Base-by-base conservation (phyloP, 2,329 filamentous ascomycete genomes). In the Microdochium trichocladiopsis region DNA sequence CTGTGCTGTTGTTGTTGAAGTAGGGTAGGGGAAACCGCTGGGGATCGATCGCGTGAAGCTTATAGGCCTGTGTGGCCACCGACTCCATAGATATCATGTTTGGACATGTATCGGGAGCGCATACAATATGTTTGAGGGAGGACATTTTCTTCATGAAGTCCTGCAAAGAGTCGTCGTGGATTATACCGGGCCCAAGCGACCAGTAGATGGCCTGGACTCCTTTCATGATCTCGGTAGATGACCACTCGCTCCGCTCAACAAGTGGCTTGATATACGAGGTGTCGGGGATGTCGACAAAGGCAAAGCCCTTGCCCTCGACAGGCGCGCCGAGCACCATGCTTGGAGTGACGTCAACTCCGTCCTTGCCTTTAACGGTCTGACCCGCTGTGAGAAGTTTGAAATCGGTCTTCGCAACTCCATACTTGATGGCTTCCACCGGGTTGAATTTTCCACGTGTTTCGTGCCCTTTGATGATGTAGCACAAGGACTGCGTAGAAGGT, bases 401-500 rank as follows among this genome's bases (percentile, higher is more conserved):
- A 49, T 85, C 72, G 0, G 58, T 65, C 50, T 73, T 77, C 21
- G 71, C 69, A 1, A 97, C 79, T 1, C 86, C 86, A 2, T 91
- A 71, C 25, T 72, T 74, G 55, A 72, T 76, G 0, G 91, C 93
- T 53, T 76, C 81, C 48, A 78, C 65, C 0, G 81, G 72, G 55
- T 89, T 77, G 63, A 99, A 96, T 61, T 87, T 93, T 50, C 94
- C 94, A 51, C 94, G 82, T 51, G 87, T 79, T 36, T 84, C 76
- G 56, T 90, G 83, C 51, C 82, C 83, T 59, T 90, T 88, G 63
- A 95, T 79, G 53, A 99, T 86, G 68, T 99, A 99, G 53, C 87
- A 95, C 59, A 96, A 74, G 5, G 90, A 85, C 48, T 85, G 83
- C 25, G 74, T 73, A 1, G 82, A 82, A 4, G 85, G 86, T 21